Evolutionary conservation across 129 eudicot genomes (phyloP).

Genomic region (Silybum marianum): DNA sequence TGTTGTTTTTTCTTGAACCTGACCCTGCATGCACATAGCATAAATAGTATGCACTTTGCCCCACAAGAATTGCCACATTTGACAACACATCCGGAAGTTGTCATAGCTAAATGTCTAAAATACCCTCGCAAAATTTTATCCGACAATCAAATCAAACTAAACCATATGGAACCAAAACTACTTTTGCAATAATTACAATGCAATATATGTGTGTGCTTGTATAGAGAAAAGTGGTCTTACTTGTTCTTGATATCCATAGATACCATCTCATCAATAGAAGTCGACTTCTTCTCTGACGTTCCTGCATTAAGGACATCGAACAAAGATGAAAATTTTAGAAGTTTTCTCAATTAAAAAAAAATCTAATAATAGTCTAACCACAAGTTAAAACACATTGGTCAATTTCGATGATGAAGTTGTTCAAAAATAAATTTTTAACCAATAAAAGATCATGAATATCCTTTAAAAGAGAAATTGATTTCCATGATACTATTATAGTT

Average conservation of each 20-base stretch:
- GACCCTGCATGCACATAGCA: background rate
- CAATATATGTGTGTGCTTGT: background rate
- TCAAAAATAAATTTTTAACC: background rate
- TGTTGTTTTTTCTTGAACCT: too few relatives aligned
- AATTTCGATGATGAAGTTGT: background rate
- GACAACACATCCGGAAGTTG: background rate
- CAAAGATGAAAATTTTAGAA: background rate
- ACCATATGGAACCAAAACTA: background rate
- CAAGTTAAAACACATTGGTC: background rate
- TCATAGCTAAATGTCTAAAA: conserved; percentile 4
- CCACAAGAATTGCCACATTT: background rate
- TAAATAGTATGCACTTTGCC: background rate
- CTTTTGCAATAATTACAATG: background rate
- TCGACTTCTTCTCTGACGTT: conserved; percentile 57
- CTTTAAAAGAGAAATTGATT: background rate
- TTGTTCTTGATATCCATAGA: conserved; percentile 63
- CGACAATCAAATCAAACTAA: background rate
- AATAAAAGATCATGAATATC: background rate
- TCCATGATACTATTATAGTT: too few relatives aligned
- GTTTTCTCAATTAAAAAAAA: background rate
- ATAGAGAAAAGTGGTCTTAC: conserved; percentile 40
- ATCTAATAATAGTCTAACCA: background rate
- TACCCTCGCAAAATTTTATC: background rate
- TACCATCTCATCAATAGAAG: conserved; percentile 56
- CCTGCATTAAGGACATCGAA: conserved; percentile 43